Evolutionary conservation across 2,329 filamentous ascomycete species (phyloP).

Genomic region (Rhytidhysteron rufulum): DNA sequence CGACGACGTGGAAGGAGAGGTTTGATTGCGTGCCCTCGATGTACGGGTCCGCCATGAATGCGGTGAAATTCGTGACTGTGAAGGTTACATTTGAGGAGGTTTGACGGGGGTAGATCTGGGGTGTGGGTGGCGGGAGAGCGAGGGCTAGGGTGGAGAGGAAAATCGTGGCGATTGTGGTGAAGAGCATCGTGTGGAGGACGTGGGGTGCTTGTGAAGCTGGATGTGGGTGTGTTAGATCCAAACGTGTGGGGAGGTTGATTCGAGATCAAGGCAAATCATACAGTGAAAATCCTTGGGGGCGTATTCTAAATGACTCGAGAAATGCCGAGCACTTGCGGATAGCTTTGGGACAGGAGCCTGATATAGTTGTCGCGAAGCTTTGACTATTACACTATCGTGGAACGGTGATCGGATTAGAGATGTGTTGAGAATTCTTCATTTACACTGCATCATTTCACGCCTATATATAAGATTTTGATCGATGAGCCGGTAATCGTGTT

Average conservation of each 20-base stretch:
- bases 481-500: neutral
- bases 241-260: neutral
- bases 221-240: neutral
- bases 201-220: neutral
- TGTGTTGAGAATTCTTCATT: neutral
- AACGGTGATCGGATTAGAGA: neutral
- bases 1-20: conserved; percentile 10
- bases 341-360: neutral
- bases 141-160: neutral
- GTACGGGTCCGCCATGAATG: conserved; percentile 11
- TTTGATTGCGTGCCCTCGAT: conserved; percentile 1
- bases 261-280: neutral
- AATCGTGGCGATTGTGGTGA: neutral
- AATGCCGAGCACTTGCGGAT: neutral
- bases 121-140: neutral
- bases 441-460: neutral
- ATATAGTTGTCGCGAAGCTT: neutral
- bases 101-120: conserved; percentile 2
- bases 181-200: neutral
- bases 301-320: no score
- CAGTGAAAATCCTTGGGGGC: neutral
- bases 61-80: conserved; percentile 10
- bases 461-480: neutral
- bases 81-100: conserved; percentile 3
- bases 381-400: neutral